Evolutionary conservation across 106 monocot species (phyloP).

Genomic region (Dioscorea zingiberensis): DNA sequence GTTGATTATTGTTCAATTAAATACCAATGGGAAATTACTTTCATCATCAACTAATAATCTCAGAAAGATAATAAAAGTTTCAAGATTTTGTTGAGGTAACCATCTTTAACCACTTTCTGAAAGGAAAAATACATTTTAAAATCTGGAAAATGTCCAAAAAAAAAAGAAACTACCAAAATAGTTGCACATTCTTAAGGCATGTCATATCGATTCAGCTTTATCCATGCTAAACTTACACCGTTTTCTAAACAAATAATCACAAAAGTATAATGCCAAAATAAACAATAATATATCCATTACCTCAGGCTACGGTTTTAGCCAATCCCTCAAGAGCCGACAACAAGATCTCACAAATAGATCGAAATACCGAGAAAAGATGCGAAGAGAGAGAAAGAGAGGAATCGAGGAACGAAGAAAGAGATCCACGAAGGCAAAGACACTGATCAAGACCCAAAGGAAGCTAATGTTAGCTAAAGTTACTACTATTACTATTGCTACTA

Average conservation of each 20-base stretch:
- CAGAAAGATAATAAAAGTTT: no score
- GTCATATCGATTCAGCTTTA: no score
- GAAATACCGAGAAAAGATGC: background rate
- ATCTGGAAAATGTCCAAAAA: no score
- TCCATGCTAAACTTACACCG: no score
- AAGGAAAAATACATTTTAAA: no score
- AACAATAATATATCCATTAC: background rate
- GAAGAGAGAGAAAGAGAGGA: constrained; percentile 2
- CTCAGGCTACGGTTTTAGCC: background rate
- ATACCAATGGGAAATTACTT: no score
- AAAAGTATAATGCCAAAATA: background rate
- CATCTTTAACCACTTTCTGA: no score
- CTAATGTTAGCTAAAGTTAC: constrained; percentile 45
- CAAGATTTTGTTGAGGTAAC: no score
- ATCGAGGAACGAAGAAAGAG: background rate
- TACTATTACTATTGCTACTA: constrained; percentile 6
- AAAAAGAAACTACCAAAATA: no score
- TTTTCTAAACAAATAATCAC: background rate
- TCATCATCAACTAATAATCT: no score
- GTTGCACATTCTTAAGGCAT: no score
- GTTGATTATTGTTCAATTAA: no score
- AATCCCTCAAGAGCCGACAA: background rate
- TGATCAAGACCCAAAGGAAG: background rate
- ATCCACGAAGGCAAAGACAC: background rate
- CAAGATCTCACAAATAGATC: background rate